Base-by-base conservation (phyloP, 108 stramenopile genomes). In the Craspedostauros australis region DNA sequence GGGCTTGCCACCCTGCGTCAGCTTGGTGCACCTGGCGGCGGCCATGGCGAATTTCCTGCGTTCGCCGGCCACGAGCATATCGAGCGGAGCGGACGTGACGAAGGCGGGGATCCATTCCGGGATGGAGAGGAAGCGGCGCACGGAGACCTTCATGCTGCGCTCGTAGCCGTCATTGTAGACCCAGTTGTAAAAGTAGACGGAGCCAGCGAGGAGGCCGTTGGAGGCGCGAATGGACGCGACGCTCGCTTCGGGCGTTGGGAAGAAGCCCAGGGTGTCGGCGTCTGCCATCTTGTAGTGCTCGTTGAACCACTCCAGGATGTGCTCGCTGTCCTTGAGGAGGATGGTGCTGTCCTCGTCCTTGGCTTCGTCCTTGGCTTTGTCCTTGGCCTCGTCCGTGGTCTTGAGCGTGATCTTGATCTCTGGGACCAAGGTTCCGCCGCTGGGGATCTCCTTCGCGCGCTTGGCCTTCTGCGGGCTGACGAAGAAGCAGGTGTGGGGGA, bases 391-490 rank as follows among this genome's bases (percentile, higher is more conserved):
- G n/a, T n/a, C n/a, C n/a, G n/a, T n/a, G 29, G 36, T n/a, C 25
- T 4, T 8, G 23, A 5, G 6, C 23, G 14, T 37, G 5, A 23
- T 25, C 36, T 42, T 28, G 28, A 54, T 16, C 8, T 54, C 52
- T 19, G 33, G 52, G 39, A 54, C 52, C 52, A 54, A 38, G 8
- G 40, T 42, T 5, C 16, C 52, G 11, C 52, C 52, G 12, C 36
- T 25, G 34, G 40, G 36, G 30, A 54, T 42, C 5, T 8, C 7
- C 24, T 36, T 32, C n/a, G 26, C 31, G 7, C 49, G 49, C 7
- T 7, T 18, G 7, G 14, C 27, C n/a, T 15, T 8, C 9, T 5
- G 19, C 4, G 26, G 4, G 5, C 8, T 21, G 12, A 54, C 52
- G 26, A 54, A 54, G n/a, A 32, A 16, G 34, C 25, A 7, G 52